Evolutionary conservation across 2,329 filamentous ascomycete genomes (phyloP).

Genomic region (Amesomyces nigricolor): DNA sequence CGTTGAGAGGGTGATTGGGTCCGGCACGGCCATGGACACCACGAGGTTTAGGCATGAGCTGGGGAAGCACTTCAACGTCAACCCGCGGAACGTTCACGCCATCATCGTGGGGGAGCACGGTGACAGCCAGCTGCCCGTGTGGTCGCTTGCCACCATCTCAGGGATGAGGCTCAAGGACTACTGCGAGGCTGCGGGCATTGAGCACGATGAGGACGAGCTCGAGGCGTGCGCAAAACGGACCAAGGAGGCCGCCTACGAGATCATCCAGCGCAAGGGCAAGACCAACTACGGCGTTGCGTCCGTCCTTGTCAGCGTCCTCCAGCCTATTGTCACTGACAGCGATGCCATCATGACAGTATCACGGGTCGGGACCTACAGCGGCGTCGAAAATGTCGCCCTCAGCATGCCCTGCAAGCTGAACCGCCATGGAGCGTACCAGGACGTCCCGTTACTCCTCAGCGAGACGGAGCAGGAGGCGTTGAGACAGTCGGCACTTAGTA

Average conservation of each 20-base stretch:
- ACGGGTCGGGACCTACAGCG: constrained; percentile 26
- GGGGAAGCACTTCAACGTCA: constrained; percentile 26
- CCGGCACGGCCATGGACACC: constrained; percentile 31
- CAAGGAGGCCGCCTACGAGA: constrained; percentile 30
- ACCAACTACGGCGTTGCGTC: constrained; percentile 32
- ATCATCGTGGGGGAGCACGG: constrained; percentile 32
- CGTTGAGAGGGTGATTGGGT: constrained; percentile 29
- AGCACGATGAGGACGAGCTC: constrained; percentile 26
- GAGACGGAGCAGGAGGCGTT: constrained; percentile 24
- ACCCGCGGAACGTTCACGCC: constrained; percentile 30
- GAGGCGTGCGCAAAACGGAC: constrained; percentile 26
- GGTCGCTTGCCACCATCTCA: constrained; percentile 30
- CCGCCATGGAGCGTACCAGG: constrained; percentile 25
- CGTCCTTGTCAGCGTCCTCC: constrained; percentile 29
- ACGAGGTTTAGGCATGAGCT: constrained; percentile 30
- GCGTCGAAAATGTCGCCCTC: constrained; percentile 26
- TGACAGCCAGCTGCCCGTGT: constrained; percentile 31
- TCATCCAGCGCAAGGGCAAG: constrained; percentile 31
- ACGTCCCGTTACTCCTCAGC: constrained; percentile 25
- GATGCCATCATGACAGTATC: constrained; percentile 29
- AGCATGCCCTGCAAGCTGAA: constrained; percentile 30
- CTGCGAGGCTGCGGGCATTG: constrained; percentile 23
- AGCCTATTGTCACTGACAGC: constrained; percentile 29
- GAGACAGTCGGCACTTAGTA: constrained; percentile 23
- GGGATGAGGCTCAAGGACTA: constrained; percentile 29